Conservation (phyloP, 352 stramenopile genomes). For the Phytophthora podocarpi region DNA sequence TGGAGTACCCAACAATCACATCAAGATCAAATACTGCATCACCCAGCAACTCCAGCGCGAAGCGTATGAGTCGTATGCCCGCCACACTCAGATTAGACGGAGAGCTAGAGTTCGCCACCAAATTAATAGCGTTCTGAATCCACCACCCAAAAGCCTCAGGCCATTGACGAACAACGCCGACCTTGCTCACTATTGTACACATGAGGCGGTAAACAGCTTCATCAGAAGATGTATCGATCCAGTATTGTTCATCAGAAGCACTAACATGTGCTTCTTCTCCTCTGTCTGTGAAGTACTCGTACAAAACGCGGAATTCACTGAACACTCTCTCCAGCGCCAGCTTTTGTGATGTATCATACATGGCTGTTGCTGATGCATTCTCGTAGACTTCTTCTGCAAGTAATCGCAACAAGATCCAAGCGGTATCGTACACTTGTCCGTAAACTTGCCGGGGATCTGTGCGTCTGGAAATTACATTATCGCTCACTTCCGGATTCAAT, state of each 20-base stretch:
- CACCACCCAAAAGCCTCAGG: constrained; percentile 29
- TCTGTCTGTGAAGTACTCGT: constrained; percentile 20
- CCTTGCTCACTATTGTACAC: constrained; percentile 22
- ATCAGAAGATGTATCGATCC: not conserved
- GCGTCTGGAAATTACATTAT: not conserved
- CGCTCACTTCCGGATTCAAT: not conserved
- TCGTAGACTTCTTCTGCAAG: constrained; percentile 30
- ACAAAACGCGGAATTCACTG: constrained; percentile 21
- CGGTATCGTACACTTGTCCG: constrained; percentile 27
- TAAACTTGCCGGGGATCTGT: constrained; percentile 2
- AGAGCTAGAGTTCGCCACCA: constrained; percentile 7
- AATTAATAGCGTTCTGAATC: constrained; percentile 28
- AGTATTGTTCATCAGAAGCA: not conserved
- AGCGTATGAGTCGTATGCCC: constrained; percentile 24
- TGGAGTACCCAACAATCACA: not conserved
- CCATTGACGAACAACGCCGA: constrained; percentile 14
- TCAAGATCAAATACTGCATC: constrained; percentile 34
- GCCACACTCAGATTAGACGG: constrained; percentile 19
- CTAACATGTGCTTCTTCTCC: not conserved
- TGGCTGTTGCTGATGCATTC: too few relatives aligned
- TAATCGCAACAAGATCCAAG: constrained; percentile 34
- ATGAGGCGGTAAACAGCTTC: constrained; percentile 31
- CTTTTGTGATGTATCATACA: constrained; percentile 7
- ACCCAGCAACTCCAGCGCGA: constrained; percentile 26
- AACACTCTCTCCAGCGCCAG: constrained; percentile 10